phyloP scores from a whole-genome alignment of 257 asterid genomes.

The Ilex asprella region DNA sequence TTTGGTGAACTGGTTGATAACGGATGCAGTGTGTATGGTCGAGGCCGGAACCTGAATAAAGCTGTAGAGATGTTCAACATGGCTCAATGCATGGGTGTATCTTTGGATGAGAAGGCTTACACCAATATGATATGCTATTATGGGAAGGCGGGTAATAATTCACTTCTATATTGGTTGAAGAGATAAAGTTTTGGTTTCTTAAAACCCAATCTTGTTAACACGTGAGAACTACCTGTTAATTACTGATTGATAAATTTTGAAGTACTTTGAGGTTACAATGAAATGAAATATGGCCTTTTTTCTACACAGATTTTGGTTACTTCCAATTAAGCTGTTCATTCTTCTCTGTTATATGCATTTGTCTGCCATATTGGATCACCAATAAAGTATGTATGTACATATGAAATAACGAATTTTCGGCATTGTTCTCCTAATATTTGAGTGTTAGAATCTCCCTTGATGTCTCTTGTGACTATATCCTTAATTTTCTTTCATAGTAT shows the following conservation, averaged over 20 bases:
- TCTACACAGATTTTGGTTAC: too few species aligned
- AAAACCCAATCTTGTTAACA: not conserved
- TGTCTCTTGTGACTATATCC: too few species aligned
- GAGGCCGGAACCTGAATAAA: slow-evolving; percentile 66
- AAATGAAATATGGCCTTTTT: too few species aligned
- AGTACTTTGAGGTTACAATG: too few species aligned
- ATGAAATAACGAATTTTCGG: too few species aligned
- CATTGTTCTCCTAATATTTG: too few species aligned
- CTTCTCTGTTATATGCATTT: too few species aligned
- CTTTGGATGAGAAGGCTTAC: slow-evolving; percentile 85
- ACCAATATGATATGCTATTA: slow-evolving; percentile 74
- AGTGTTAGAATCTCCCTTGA: too few species aligned
- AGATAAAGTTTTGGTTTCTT: not conserved
- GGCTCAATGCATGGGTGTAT: slow-evolving; percentile 51
- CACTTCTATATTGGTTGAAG: not conserved
- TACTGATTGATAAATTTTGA: not conserved
- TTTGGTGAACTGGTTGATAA: slow-evolving; percentile 14
- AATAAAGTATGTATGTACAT: too few species aligned
- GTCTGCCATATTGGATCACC: too few species aligned
- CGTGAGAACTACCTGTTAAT: not conserved
- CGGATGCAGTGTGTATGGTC: slow-evolving; percentile 73
- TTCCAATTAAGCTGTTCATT: too few species aligned
- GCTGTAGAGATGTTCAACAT: slow-evolving; percentile 57
- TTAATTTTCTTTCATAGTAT: too few species aligned
- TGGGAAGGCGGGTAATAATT: slow-evolving; percentile 73